Evolutionary conservation across 2,329 filamentous ascomycete genomes (phyloP).

Genomic region (Fusarium mundagurra): DNA sequence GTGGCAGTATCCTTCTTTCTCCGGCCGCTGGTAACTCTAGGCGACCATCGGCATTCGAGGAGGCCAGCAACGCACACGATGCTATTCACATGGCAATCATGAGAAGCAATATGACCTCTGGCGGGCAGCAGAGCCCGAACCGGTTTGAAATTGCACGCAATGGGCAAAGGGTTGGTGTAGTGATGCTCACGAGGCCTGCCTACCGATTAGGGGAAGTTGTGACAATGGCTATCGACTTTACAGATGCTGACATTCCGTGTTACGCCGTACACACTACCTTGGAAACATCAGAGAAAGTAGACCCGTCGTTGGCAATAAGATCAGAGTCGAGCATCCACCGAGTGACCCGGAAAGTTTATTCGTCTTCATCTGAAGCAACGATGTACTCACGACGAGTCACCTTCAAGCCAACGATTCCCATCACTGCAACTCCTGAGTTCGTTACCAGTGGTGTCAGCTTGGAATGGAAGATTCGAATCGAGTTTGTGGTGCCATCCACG

Average conservation of each 20-base stretch:
- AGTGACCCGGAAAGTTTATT: conserved; percentile 85
- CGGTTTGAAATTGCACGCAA: conserved; percentile 95
- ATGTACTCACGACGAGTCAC: conserved; percentile 82
- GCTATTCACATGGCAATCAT: conserved; percentile 92
- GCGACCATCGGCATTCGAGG: conserved; percentile 64
- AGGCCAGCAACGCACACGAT: conserved; percentile 76
- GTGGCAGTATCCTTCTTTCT: conserved; percentile 72
- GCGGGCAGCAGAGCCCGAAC: conserved; percentile 83
- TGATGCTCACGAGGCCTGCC: conserved; percentile 87
- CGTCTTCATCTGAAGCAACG: conserved; percentile 81
- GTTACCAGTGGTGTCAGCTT: conserved; percentile 88
- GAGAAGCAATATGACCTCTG: conserved; percentile 75
- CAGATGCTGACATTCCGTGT: conserved; percentile 78
- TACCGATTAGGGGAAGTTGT: conserved; percentile 91
- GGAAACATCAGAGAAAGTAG: conserved; percentile 87
- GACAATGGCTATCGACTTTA: conserved; percentile 85
- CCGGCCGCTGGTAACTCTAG: conserved; percentile 69
- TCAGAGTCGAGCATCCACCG: conserved; percentile 87
- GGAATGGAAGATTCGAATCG: conserved; percentile 88
- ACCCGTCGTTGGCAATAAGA: conserved; percentile 81
- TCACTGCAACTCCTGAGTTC: conserved; percentile 87
- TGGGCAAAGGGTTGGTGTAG: conserved; percentile 88
- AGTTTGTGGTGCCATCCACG: conserved; percentile 85
- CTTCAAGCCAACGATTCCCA: conserved; percentile 85
- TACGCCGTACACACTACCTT: conserved; percentile 87